phyloP scores from a whole-genome alignment of 352 stramenopile genomes.

The Phytophthora palmivora region DNA sequence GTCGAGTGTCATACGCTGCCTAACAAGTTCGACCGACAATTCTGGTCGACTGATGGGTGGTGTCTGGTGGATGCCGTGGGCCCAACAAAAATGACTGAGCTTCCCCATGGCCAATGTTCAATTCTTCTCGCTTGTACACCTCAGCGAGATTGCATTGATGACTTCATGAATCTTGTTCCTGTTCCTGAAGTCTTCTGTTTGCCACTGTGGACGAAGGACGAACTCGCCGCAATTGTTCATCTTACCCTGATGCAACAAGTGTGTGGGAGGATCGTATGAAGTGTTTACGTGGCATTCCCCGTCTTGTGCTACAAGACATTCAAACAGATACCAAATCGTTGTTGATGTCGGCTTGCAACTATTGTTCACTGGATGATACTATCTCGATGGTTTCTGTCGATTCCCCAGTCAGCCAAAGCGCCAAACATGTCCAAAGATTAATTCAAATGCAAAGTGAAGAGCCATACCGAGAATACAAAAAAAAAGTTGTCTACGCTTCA shows the following conservation, averaged over 20 bases:
- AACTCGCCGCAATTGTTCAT: slow-evolving; percentile 32
- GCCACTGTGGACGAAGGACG: slow-evolving; percentile 40
- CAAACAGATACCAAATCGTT: slow-evolving; percentile 25
- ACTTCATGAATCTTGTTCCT: slow-evolving; percentile 44
- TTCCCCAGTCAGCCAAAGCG: slow-evolving; percentile 35
- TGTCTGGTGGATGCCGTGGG: not conserved
- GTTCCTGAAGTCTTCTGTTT: slow-evolving; percentile 42
- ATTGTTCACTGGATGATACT: slow-evolving; percentile 43
- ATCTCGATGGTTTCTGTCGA: slow-evolving; percentile 37
- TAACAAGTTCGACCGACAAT: not conserved
- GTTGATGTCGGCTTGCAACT: slow-evolving; percentile 26
- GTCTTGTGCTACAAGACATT: slow-evolving; percentile 42
- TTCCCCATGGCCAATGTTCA: not conserved
- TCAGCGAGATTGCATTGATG: slow-evolving; percentile 37
- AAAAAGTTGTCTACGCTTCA: slow-evolving; percentile 43
- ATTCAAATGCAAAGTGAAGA: slow-evolving; percentile 47
- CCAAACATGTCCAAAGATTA: slow-evolving; percentile 39
- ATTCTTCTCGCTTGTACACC: slow-evolving; percentile 34
- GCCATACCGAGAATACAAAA: slow-evolving; percentile 32
- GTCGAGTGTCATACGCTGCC: no score
- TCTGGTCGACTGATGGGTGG: not conserved
- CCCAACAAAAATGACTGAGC: not conserved
- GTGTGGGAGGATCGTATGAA: slow-evolving; percentile 35
- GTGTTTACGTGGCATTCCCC: slow-evolving; percentile 38
- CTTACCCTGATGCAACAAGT: slow-evolving; percentile 30